Conservation (phyloP, 2,329 filamentous ascomycete species). For the Alternaria sp. region DNA sequence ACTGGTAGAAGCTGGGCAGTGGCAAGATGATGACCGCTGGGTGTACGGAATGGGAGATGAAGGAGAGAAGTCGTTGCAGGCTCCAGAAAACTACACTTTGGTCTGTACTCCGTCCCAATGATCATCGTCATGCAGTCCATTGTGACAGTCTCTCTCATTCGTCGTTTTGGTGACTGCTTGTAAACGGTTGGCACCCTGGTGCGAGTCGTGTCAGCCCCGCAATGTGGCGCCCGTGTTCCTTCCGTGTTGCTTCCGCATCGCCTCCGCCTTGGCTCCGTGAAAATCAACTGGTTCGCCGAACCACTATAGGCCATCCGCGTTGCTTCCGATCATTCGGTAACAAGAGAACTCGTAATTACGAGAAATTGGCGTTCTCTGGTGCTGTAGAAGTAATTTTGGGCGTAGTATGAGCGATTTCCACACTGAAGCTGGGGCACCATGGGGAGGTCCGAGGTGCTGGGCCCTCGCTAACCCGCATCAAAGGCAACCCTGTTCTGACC, state of each 20-base stretch:
- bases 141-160: not conserved
- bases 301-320: not conserved
- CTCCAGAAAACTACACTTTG: not conserved
- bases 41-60: not conserved
- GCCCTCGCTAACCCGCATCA: conserved; percentile 23
- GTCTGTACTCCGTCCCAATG: not conserved
- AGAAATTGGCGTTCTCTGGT: not conserved
- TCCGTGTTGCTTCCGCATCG: conserved; percentile 23
- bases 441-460: conserved; percentile 15
- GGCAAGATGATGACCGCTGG: not conserved
- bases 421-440: conserved; percentile 6
- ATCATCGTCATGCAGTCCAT: not conserved
- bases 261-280: conserved; percentile 19
- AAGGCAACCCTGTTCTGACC: conserved; percentile 6
- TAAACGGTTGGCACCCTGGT: not conserved
- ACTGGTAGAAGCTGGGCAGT: not conserved
- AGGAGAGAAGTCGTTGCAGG: not conserved
- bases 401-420: conserved; percentile 6
- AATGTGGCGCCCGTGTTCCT: conserved; percentile 5
- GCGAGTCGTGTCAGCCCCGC: not conserved
- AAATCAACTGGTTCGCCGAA: not conserved
- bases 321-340: not conserved
- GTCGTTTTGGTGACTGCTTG: not conserved
- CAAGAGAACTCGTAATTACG: not conserved
- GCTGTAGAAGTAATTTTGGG: not conserved